A percentile compares a stretch with the other conserved stretches of the same genome.
phyloP scores from a whole-genome alignment of 768 basidiomycete species.

The Rhodosporidiobolus sp. region DNA sequence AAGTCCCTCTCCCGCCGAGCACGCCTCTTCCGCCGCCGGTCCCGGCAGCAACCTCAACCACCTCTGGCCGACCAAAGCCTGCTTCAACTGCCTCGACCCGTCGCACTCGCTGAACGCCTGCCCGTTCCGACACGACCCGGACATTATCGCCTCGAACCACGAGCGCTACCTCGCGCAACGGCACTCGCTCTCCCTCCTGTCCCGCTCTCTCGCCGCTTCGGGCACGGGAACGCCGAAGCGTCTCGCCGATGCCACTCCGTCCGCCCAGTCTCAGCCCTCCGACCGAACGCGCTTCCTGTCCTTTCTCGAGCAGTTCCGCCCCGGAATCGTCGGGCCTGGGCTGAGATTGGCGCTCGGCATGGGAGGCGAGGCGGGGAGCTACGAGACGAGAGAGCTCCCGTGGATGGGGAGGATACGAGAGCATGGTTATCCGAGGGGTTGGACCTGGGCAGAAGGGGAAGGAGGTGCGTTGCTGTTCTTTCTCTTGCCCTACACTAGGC shows the following conservation, averaged over 20 bases:
- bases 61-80: constrained; percentile 5
- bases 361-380: background rate
- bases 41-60: constrained; percentile 26
- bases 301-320: constrained; percentile 7
- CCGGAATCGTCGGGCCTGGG: constrained; percentile 6
- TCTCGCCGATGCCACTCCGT: background rate
- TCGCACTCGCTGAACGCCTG: background rate
- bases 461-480: background rate
- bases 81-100: constrained; percentile 29
- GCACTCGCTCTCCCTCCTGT: background rate
- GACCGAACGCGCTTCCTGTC: background rate
- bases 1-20: background rate
- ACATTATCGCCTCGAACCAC: constrained; percentile 1
- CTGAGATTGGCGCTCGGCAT: background rate
- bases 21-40: background rate
- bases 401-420: constrained; percentile 17
- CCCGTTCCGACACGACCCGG: constrained; percentile 16
- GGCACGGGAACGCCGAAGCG: background rate
- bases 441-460: constrained; percentile 15
- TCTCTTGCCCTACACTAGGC: background rate
- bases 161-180: background rate
- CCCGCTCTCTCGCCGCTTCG: background rate
- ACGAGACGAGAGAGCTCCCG: constrained; percentile 13
- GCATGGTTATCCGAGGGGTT: constrained; percentile 27
- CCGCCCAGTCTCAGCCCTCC: background rate